Percentiles rank a stretch among this genome's conserved stretches.
These are phyloP conservation scores for Anastatica hierochuntica DNA, from an alignment of 345 rosid genomes.

Conservation along the genomic window DNA sequence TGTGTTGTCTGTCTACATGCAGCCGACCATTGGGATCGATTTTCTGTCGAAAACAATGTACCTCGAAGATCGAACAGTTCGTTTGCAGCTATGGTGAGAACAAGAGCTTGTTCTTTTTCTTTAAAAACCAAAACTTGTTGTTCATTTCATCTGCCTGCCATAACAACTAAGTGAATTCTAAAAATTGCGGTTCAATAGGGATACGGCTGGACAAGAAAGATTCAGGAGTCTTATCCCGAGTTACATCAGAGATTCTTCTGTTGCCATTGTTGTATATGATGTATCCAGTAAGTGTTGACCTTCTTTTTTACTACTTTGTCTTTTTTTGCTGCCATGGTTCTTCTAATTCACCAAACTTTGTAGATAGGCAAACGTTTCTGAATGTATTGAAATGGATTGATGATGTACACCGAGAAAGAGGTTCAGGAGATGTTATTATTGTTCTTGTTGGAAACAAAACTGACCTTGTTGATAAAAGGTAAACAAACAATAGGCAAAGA, in stretches of 20 bases:
- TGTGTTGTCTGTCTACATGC: not conserved
- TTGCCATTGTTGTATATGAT: constrained; percentile 78
- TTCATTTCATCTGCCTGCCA: no score
- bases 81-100: constrained; percentile 67
- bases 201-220: constrained; percentile 81
- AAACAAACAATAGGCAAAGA: no score
- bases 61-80: constrained; percentile 71
- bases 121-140: no score
- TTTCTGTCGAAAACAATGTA: constrained; percentile 75
- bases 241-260: constrained; percentile 75
- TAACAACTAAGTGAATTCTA: no score
- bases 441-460: constrained; percentile 87
- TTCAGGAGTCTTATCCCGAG: constrained; percentile 81
- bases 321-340: no score
- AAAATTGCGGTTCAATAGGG: no score
- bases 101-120: not conserved
- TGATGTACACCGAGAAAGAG: constrained; percentile 69
- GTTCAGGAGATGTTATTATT: constrained; percentile 72
- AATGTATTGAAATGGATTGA: constrained; percentile 75
- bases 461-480: constrained; percentile 82
- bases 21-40: constrained; percentile 82
- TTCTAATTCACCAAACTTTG: no score
- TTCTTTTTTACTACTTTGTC: no score
- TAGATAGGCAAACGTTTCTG: constrained; percentile 70
- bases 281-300: no score